These are phyloP conservation scores for Candida oleophila DNA, from an alignment of 805 yeast species.

Conservation along the genomic window DNA sequence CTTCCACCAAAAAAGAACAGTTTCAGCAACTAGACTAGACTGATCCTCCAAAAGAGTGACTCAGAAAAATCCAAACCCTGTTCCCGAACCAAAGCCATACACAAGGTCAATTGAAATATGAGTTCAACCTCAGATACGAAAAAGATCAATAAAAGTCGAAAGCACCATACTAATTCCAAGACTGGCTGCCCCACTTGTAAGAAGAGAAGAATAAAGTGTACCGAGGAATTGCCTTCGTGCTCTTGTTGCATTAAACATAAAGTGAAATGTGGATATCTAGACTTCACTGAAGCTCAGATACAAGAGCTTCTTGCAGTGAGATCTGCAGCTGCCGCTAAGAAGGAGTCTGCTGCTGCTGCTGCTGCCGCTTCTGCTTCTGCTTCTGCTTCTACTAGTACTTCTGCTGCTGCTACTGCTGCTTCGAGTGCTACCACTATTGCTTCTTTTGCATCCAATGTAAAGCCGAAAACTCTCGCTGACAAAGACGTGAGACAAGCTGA, in stretches of 20 bases:
- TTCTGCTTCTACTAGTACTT: no score
- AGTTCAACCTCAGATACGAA: neutral
- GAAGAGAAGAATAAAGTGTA: slow-evolving; percentile 49
- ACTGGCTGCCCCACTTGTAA: slow-evolving; percentile 52
- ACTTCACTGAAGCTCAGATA: slow-evolving; percentile 30
- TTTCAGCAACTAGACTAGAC: no score
- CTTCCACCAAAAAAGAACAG: no score
- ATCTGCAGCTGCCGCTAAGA: slow-evolving; percentile 7
- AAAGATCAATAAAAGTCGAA: slow-evolving; percentile 19
- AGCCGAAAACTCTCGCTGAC: no score
- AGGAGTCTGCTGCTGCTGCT: neutral
- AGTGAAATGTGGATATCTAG: slow-evolving; percentile 38
- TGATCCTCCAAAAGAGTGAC: neutral
- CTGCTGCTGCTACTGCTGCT: no score
- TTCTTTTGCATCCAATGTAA: no score
- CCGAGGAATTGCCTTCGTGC: slow-evolving; percentile 40
- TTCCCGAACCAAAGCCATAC: neutral
- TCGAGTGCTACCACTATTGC: no score
- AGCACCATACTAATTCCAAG: slow-evolving; percentile 31
- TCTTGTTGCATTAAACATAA: slow-evolving; percentile 40
- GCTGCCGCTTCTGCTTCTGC: neutral
- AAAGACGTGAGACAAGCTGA: neutral
- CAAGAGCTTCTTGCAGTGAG: slow-evolving; percentile 19
- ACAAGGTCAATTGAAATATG: neutral
- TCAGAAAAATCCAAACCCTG: neutral